Base-by-base conservation (phyloP, 768 basidiomycete species). In the Tulasnella sp. region DNA sequence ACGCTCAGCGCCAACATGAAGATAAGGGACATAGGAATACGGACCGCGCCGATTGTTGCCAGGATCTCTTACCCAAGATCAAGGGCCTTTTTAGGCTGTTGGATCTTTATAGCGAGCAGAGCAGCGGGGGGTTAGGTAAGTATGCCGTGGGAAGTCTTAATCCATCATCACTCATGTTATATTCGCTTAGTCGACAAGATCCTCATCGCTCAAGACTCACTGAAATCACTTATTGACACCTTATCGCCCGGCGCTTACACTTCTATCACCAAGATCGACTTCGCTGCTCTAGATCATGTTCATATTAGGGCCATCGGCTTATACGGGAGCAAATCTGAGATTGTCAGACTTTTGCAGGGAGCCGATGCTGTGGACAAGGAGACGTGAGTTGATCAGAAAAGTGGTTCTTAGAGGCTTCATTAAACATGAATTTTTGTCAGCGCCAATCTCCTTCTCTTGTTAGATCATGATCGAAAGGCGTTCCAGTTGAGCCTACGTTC, bases 211-310 rank as follows among this genome's bases (percentile, higher is more conserved):
- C 79, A 81, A 66, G 69, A 74, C 2, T 76, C 79, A 2, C 69
- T 84, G 11, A 69, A 71, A 61, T 62, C 70, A 2, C 76, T 83
- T 51, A 74, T 80, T 64, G 78, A 82, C 52, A 66, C 65, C 17
- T 48, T 82, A 8, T 72, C 65, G 42, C 79, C 82, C 0, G 76
- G 78, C 1, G 76, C 83, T 3, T 83, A 81, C 64, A 61, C 65
- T 1, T 78, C 79, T 0, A 70, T 82, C 51, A 81, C 78, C 1
- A 78, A 74, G 30, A 78, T 84, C 60, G 74, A 83, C 62, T 84
- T 84, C 67, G 73, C 73, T 45, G 67, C 69, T 0, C 70, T 84
- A 5, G 83, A 84, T 64, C 61, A 71, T 2, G 65, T 73, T 13
- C 54, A 64, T 3, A 65, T 84, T 60, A 75, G 77, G 59, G 80